Evolutionary conservation across 192 early-diverging fungal species (phyloP).

Genomic region (Backusella liffmaniae): DNA sequence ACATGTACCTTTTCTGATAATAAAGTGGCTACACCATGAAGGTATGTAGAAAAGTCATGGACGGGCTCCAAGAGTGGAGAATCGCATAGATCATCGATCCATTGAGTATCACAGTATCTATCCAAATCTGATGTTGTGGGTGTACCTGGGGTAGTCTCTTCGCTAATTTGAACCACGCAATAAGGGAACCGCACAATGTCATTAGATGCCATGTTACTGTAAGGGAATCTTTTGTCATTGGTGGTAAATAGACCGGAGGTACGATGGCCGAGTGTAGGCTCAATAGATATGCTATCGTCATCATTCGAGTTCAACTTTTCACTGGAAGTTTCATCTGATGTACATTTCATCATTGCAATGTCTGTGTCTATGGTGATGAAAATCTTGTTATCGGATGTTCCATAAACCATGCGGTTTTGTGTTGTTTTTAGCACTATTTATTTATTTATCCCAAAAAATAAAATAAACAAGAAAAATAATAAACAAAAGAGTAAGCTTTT

Average conservation of each 20-base stretch:
- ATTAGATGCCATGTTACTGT: not conserved
- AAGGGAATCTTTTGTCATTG: not conserved
- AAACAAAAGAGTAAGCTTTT: not conserved
- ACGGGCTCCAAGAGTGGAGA: constrained; percentile 15
- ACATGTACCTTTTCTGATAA: constrained; percentile 2
- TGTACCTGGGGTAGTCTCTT: not conserved
- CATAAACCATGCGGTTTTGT: constrained; percentile 8
- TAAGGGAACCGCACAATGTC: constrained; percentile 12
- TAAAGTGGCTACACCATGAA: constrained; percentile 12
- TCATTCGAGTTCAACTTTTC: not conserved
- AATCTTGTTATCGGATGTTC: not conserved
- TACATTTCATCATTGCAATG: not conserved
- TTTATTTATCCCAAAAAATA: not conserved
- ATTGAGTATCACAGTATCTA: not conserved
- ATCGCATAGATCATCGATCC: not conserved
- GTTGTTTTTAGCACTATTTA: constrained; percentile 14
- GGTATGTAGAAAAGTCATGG: constrained; percentile 9
- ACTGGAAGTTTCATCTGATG: not conserved
- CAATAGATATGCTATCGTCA: not conserved
- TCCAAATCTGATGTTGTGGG: not conserved
- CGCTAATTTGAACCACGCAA: constrained; percentile 16
- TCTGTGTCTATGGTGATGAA: constrained; percentile 3
- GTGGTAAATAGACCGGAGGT: not conserved
- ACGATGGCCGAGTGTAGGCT: not conserved
- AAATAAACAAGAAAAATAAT: not conserved